Percentiles rank a stretch among this genome's conserved stretches.
These are phyloP conservation scores for Candida verbasci DNA, from an alignment of 805 yeast species.

Conservation along the genomic window DNA sequence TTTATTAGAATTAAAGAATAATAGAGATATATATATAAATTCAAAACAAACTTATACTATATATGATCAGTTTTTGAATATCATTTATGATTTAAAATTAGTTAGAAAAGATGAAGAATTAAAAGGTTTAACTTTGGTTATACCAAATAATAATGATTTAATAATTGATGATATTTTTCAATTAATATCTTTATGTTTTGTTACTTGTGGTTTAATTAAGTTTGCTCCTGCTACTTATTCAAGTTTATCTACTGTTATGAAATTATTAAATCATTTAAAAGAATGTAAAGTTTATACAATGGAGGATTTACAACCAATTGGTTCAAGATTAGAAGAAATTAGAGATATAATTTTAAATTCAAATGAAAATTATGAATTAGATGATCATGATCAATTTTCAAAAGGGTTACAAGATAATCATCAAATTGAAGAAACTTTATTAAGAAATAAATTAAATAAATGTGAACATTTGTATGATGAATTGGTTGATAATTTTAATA, in stretches of 20 bases:
- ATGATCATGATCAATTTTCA: slow-evolving; percentile 11
- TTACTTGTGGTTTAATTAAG: slow-evolving; percentile 87
- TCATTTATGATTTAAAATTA: slow-evolving; percentile 49
- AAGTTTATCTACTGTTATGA: slow-evolving; percentile 78
- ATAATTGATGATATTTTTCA: slow-evolving; percentile 88
- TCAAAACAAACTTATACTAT: slow-evolving; percentile 62
- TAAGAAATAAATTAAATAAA: slow-evolving; percentile 61
- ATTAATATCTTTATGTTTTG: slow-evolving; percentile 75
- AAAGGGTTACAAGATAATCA: slow-evolving; percentile 18
- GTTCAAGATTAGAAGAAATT: slow-evolving; percentile 68
- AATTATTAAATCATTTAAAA: slow-evolving; percentile 74
- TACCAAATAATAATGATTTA: slow-evolving; percentile 59
- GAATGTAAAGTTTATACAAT: slow-evolving; percentile 80
- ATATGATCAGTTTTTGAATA: slow-evolving; percentile 53
- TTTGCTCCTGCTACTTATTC: slow-evolving; percentile 95
- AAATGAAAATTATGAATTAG: slow-evolving; percentile 25
- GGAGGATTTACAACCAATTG: slow-evolving; percentile 77
- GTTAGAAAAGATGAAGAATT: slow-evolving; percentile 48
- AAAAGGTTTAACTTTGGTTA: slow-evolving; percentile 29
- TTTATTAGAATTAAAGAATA: slow-evolving; percentile 46
- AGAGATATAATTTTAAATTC: slow-evolving; percentile 50
- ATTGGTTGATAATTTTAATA: slow-evolving; percentile 49
- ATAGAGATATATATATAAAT: slow-evolving; percentile 59
- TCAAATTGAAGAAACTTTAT: slow-evolving; percentile 52
- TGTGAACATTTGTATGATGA: slow-evolving; percentile 55